A percentile compares a stretch with the other conserved stretches of the same genome.
Evolutionary conservation across 2,329 filamentous ascomycete species (phyloP).

Genomic region (Clonostachys rosea): DNA sequence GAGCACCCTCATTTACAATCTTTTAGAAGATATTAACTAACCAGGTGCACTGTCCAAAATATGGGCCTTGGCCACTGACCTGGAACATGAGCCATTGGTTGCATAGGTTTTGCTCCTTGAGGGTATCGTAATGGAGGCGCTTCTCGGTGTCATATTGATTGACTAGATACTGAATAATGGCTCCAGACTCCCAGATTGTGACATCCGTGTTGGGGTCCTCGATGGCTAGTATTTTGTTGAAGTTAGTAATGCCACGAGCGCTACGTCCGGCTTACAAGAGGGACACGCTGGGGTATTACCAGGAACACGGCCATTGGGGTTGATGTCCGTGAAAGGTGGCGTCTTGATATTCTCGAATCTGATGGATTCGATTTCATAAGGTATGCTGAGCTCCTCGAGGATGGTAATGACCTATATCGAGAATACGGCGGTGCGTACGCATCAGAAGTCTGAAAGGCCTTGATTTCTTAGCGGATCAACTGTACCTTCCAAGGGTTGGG

Average conservation of each 20-base stretch:
- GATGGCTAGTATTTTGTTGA: slow-evolving; percentile 8
- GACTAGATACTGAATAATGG: slow-evolving; percentile 16
- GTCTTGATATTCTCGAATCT: slow-evolving; percentile 13
- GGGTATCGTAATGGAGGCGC: slow-evolving; percentile 4
- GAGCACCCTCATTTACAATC: no score
- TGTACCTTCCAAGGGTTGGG: no score
- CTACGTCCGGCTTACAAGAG: no score
- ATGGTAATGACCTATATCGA: slow-evolving; percentile 9
- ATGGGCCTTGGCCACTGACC: slow-evolving; percentile 31
- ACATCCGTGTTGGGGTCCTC: slow-evolving; percentile 24
- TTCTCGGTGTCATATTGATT: slow-evolving; percentile 14
- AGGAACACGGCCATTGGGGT: slow-evolving; percentile 25
- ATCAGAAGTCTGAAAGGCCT: no score
- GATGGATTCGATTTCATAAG: slow-evolving; percentile 10
- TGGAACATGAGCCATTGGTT: background rate
- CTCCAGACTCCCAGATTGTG: slow-evolving; percentile 21
- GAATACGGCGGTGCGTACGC: background rate
- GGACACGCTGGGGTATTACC: background rate
- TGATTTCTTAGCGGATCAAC: no score
- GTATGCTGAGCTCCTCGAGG: slow-evolving; percentile 15
- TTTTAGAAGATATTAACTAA: slow-evolving; percentile 13
- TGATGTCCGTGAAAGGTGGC: slow-evolving; percentile 14
- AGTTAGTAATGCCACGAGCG: no score
- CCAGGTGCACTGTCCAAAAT: slow-evolving; percentile 33
- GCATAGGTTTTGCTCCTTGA: background rate